Evolutionary conservation across 208 protist species (phyloP).

Genomic region (Crithidia acanthocephali): DNA sequence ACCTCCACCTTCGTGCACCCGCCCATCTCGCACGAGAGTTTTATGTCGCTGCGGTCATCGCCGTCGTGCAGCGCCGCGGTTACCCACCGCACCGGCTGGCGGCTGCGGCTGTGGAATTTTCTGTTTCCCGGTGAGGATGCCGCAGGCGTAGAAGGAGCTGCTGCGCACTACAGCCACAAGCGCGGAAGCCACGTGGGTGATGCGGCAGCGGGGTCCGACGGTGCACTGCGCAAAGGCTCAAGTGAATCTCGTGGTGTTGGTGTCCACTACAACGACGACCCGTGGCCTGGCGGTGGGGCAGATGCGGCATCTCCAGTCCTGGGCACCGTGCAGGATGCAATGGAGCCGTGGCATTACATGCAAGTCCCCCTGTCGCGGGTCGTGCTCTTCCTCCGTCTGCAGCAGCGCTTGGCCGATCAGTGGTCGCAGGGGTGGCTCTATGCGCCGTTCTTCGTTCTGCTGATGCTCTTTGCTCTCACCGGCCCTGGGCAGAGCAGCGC

Average conservation of each 20-base stretch:
- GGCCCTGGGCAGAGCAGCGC: background rate
- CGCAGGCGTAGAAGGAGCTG: slow-evolving; percentile 11
- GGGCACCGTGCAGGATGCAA: background rate
- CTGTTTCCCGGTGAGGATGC: slow-evolving; percentile 19
- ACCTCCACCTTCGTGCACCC: background rate
- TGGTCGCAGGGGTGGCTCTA: slow-evolving; percentile 25
- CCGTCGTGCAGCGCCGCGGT: background rate
- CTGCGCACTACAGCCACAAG: background rate
- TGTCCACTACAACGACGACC: too few species aligned
- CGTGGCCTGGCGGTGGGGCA: background rate
- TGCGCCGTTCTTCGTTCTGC: slow-evolving; percentile 30
- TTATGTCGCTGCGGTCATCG: background rate
- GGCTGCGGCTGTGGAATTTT: slow-evolving; percentile 12
- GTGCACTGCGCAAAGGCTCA: too few species aligned
- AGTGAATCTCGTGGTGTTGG: too few species aligned
- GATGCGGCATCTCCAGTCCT: background rate
- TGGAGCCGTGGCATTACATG: slow-evolving; percentile 31
- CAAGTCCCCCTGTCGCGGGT: slow-evolving; percentile 32
- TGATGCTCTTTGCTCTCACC: slow-evolving; percentile 30
- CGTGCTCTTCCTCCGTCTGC: slow-evolving; percentile 22
- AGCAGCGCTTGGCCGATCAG: slow-evolving; percentile 33
- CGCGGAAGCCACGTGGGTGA: background rate
- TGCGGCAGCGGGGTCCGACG: background rate
- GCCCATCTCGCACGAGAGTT: background rate
- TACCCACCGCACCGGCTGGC: slow-evolving; percentile 2